Conservation (phyloP, 768 basidiomycete species). For the Mycena albidolilacea region DNA sequence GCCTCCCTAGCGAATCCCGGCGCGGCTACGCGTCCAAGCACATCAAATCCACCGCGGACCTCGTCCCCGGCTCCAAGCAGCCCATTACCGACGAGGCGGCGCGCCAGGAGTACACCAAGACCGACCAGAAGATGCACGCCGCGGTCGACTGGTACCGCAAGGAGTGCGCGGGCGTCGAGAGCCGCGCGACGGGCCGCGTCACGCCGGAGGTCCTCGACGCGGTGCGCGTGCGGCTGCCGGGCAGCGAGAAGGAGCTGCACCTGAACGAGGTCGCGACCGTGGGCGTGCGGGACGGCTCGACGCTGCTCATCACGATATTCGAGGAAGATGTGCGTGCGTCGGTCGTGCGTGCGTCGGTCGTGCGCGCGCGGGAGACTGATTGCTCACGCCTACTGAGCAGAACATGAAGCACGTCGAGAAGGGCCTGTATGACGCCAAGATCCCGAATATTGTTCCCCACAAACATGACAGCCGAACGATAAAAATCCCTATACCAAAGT, state of each 20-base stretch:
- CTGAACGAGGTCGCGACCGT: conserved; percentile 86
- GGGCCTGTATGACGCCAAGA: conserved; percentile 81
- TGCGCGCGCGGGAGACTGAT: conserved; percentile 10
- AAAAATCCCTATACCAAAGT: conserved; percentile 88
- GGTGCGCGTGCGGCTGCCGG: conserved; percentile 71
- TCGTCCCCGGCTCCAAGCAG: conserved; percentile 80
- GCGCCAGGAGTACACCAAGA: conserved; percentile 72
- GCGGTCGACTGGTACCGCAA: conserved; percentile 84
- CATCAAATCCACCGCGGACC: conserved; percentile 62
- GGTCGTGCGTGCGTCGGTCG: conserved; percentile 1
- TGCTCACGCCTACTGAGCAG: conserved; percentile 62
- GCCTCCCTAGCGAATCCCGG: conserved; percentile 9
- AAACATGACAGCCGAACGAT: conserved; percentile 79
- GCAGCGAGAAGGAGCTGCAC: conserved; percentile 53
- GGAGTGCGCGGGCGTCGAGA: conserved; percentile 80
- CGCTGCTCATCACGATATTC: conserved; percentile 81
- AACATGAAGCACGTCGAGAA: conserved; percentile 82
- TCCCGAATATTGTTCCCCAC: conserved; percentile 82
- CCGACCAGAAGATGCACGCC: conserved; percentile 74
- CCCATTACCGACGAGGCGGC: conserved; percentile 68
- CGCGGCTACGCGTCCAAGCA: conserved; percentile 31
- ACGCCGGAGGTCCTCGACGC: conserved; percentile 80
- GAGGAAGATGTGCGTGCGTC: conserved; percentile 76
- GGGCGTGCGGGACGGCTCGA: conserved; percentile 84
- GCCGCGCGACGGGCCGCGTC: conserved; percentile 82